These are phyloP conservation scores for Dioscorea cayenensis DNA, from an alignment of 116 monocot genomes.

Conservation along the genomic window DNA sequence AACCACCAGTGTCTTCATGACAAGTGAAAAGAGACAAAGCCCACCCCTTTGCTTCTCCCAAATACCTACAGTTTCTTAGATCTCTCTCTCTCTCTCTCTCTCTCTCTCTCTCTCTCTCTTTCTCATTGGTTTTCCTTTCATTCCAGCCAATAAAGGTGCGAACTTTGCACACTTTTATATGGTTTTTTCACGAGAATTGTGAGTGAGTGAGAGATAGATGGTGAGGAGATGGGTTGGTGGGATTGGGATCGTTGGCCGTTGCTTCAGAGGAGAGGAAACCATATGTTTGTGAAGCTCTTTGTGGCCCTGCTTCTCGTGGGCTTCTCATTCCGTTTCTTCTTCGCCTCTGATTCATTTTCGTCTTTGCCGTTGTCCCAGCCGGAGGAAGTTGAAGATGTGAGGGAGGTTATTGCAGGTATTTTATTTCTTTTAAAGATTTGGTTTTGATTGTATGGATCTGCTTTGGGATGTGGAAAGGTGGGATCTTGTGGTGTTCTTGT, in stretches of 20 bases:
- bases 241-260: not conserved
- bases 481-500: too few species aligned
- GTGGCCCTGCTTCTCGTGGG: not conserved
- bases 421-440: not conserved
- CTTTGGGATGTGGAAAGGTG: too few species aligned
- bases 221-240: conserved; percentile 1
- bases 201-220: not conserved
- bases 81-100: too few species aligned
- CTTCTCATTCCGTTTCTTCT: conserved; percentile 7
- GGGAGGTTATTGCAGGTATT: not conserved
- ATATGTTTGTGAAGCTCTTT: conserved; percentile 1
- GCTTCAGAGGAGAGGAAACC: not conserved
- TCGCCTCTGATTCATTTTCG: not conserved
- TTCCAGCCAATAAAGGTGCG: not conserved
- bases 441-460: too few species aligned
- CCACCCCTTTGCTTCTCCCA: not conserved
- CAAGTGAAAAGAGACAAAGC: too few species aligned
- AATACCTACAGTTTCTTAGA: not conserved
- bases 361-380: not conserved
- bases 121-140: too few species aligned
- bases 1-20: not conserved
- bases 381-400: not conserved
- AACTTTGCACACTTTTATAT: not conserved
- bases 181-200: not conserved
- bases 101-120: too few species aligned